phyloP scores from a whole-genome alignment of 2,329 filamentous ascomycete genomes.

The Thielaviopsis euricoi region DNA sequence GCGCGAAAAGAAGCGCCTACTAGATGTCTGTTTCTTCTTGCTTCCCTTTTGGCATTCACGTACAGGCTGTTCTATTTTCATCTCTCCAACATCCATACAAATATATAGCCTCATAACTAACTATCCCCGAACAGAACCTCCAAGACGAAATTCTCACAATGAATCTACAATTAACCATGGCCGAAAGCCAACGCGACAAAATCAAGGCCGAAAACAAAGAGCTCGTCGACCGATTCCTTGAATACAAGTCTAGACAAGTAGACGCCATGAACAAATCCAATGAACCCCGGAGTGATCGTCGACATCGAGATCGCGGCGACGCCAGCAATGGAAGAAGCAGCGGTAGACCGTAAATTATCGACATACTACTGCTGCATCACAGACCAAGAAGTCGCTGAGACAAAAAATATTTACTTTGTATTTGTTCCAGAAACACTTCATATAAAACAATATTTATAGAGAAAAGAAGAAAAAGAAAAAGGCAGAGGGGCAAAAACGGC shows the following conservation, averaged over 20 bases:
- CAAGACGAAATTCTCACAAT: slow-evolving; percentile 87
- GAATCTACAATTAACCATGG: slow-evolving; percentile 75
- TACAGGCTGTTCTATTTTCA: neutral
- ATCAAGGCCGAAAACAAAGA: slow-evolving; percentile 74
- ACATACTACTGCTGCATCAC: too few species aligned
- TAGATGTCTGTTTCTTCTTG: slow-evolving; percentile 38
- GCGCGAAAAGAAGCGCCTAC: slow-evolving; percentile 63
- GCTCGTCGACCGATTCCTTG: slow-evolving; percentile 83
- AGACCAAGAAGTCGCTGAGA: too few species aligned
- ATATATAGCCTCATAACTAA: neutral
- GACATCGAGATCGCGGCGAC: slow-evolving; percentile 39
- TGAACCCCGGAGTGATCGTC: slow-evolving; percentile 32
- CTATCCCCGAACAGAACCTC: slow-evolving; percentile 38
- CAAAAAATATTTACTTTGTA: too few species aligned
- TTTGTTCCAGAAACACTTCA: neutral
- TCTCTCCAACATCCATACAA: neutral
- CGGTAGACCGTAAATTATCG: slow-evolving; percentile 13
- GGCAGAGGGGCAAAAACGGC: neutral
- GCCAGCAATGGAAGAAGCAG: slow-evolving; percentile 14
- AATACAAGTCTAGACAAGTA: slow-evolving; percentile 68
- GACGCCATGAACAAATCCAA: slow-evolving; percentile 27
- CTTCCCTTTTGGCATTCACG: neutral
- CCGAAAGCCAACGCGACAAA: slow-evolving; percentile 57
- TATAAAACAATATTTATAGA: neutral
- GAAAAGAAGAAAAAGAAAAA: neutral